Evolutionary conservation across 305 asterid species (phyloP).

Genomic region (Plantago coronopus): DNA sequence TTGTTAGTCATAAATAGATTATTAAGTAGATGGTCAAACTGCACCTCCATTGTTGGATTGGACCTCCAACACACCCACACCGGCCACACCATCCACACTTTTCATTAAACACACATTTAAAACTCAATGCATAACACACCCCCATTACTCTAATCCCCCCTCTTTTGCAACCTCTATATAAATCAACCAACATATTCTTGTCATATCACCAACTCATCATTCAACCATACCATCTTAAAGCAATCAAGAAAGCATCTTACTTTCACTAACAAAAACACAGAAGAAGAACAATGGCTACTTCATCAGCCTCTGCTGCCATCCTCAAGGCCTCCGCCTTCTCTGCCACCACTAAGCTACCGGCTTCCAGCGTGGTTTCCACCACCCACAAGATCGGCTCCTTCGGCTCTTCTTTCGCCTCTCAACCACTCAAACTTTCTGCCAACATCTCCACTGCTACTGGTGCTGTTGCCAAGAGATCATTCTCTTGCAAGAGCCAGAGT

Average conservation of each 20-base stretch:
- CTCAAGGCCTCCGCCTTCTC: constrained; percentile 30
- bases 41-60: not conserved
- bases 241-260: not conserved
- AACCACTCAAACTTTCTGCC: constrained; percentile 29
- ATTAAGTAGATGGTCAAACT: constrained; percentile 1
- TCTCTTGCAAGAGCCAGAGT: constrained; percentile 49
- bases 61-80: not conserved
- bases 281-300: constrained; percentile 43
- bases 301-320: constrained; percentile 47
- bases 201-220: not conserved
- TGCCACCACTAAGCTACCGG: constrained; percentile 36
- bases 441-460: constrained; percentile 12
- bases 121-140: not conserved
- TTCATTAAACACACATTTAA: not conserved
- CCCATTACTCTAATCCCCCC: no score
- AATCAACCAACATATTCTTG: not conserved
- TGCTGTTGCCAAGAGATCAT: constrained; percentile 30
- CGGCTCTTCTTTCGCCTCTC: constrained; percentile 30
- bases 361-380: constrained; percentile 23
- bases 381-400: constrained; percentile 31
- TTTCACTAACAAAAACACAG: not conserved
- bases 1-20: no score
- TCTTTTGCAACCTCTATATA: no score
- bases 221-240: not conserved
- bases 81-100: not conserved